Evolutionary conservation across 192 early-diverging fungal genomes (phyloP), one percentile per base, ranked within the genome.

Genomic region (Coemansia sp.): DNA sequence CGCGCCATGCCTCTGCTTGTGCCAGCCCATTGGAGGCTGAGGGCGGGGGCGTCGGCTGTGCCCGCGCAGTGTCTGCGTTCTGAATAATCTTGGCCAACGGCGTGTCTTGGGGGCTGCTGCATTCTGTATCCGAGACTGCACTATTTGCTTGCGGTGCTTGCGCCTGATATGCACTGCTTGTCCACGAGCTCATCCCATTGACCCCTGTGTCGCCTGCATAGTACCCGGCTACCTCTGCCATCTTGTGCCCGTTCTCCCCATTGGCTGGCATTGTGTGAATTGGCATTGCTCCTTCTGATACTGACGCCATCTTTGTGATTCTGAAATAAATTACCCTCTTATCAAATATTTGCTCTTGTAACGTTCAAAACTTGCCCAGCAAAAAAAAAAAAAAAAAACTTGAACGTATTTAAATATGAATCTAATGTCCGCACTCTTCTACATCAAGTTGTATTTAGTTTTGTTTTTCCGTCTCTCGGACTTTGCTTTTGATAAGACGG

Each of bases 51-150:
- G 72, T 75, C n/a, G 65, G 72, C 43, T 75, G 72, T 4, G 65
- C 53, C 0, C 52, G 41, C 46, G 49, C 50, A 50, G 53, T n/a
- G 54, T 50, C 28, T 68, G 72, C 57, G n/a, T 75, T 65, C 55
- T 76, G 72, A n/a, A 70, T 60, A 10, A 68, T 64, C 60, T 75
- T 75, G 42, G 40, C 72, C 50, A 75, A 53, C 21, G 72, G 72
- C 19, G 72, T 65, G 33, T 77, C 67, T 5, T 38, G 63, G 9
- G 73, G 67, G 51, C 73, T 77, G 63, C 62, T 77, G 67, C 59
- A 69, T 12, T 58, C 61, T 0, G 73, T 70, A 28, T 61, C 63
- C 6, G 63, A 44, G 3, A 57, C 36, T 2, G 53, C 53, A 44
- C 56, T 64, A 53, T 44, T 44, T 3, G 12, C 31, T 2, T 63